Percentiles rank a stretch among this genome's conserved stretches.
These are phyloP conservation scores for Pythium monospermum DNA, from an alignment of 352 stramenopile genomes.

Conservation along the genomic window DNA sequence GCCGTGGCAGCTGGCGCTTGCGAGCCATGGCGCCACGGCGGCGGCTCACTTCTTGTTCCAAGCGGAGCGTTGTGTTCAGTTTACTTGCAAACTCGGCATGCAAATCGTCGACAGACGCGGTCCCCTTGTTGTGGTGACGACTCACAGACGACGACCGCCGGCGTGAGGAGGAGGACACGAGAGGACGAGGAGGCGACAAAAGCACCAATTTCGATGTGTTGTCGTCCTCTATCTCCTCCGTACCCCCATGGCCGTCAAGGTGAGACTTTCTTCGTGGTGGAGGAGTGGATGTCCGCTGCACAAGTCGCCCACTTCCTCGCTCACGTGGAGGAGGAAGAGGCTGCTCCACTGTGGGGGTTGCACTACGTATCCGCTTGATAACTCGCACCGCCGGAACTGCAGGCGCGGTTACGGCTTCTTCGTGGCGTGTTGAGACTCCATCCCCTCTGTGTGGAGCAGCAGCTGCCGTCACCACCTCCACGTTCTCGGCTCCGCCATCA, in stretches of 20 bases:
- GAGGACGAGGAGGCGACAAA: not conserved
- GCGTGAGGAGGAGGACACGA: not conserved
- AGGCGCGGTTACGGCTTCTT: not conserved
- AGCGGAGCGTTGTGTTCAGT: slow-evolving; percentile 39
- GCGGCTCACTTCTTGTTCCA: slow-evolving; percentile 37
- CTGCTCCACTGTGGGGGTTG: slow-evolving; percentile 1
- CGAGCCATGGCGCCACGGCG: slow-evolving; percentile 32
- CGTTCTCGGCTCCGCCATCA: not conserved
- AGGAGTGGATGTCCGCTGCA: slow-evolving; percentile 12
- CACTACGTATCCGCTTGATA: slow-evolving; percentile 15
- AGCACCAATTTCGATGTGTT: slow-evolving; percentile 2
- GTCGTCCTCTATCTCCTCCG: too few species aligned
- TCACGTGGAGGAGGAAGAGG: not conserved
- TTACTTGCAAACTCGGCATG: slow-evolving; percentile 46
- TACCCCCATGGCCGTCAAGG: not conserved
- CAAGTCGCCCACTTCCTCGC: not conserved
- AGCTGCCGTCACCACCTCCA: too few species aligned
- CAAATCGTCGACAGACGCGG: slow-evolving; percentile 23
- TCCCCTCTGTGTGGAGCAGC: not conserved
- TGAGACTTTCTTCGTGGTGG: slow-evolving; percentile 11
- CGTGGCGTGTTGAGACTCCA: not conserved
- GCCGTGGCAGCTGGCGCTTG: slow-evolving; percentile 67
- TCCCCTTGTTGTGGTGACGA: too few species aligned
- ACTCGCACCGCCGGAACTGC: slow-evolving; percentile 4
- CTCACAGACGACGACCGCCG: too few species aligned